Conservation (phyloP, 1,284 basidiomycete genomes). For the Tranzscheliella williamsii region DNA sequence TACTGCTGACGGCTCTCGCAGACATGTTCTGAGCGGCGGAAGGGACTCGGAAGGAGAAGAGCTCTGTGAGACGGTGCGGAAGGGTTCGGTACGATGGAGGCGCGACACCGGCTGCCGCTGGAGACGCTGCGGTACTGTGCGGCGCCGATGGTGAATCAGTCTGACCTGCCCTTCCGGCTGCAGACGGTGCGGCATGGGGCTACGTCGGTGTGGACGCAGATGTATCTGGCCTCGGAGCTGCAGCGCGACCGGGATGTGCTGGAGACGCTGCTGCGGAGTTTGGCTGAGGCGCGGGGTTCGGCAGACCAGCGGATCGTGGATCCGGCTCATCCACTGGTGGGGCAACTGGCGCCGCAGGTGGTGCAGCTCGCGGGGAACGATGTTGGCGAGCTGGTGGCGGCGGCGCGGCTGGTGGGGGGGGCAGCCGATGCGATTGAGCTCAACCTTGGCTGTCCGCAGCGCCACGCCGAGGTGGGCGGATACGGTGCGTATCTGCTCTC, state of each 20-base stretch:
- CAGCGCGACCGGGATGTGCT: conserved; percentile 14
- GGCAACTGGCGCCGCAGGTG: conserved; percentile 65
- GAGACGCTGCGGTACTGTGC: conserved; percentile 33
- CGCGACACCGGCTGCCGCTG: conserved; percentile 16
- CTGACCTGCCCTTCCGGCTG: conserved; percentile 50
- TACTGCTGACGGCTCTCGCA: no score
- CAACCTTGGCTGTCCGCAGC: conserved; percentile 73
- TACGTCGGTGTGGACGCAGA: conserved; percentile 52
- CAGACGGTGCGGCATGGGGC: conserved; percentile 46
- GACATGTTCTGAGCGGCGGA: no score
- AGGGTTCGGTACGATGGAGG: conserved; percentile 15
- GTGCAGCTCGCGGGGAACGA: conserved; percentile 75
- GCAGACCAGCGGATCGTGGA: conserved; percentile 6
- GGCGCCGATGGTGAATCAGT: conserved; percentile 55
- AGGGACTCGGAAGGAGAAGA: no score
- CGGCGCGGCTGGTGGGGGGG: conserved; percentile 67
- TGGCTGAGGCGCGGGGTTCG: conserved; percentile 27
- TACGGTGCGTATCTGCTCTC: conserved; percentile 74
- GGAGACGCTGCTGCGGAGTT: conserved; percentile 22
- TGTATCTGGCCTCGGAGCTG: conserved; percentile 37
- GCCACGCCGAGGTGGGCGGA: conserved; percentile 70
- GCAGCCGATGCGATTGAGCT: conserved; percentile 68
- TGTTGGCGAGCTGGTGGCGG: conserved; percentile 67
- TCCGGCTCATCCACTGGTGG: not conserved
- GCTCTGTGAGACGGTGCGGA: no score